Percentiles rank a stretch among this genome's conserved stretches.
Evolutionary conservation across 768 basidiomycete species (phyloP).

Genomic region (Galerina marginata): DNA sequence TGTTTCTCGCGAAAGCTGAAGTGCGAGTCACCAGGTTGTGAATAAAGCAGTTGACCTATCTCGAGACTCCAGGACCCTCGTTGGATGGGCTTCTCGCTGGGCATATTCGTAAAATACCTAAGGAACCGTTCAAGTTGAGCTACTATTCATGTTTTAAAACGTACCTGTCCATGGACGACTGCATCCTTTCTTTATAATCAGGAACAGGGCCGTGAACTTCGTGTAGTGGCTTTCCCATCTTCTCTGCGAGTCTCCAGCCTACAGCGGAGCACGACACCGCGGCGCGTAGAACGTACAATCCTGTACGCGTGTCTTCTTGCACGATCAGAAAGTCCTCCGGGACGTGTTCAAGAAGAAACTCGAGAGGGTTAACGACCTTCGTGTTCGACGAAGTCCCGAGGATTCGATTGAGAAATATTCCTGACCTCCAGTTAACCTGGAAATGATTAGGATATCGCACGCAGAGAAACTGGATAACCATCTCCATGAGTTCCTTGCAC

Average conservation of each 20-base stretch:
- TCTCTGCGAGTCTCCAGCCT: slow-evolving; percentile 53
- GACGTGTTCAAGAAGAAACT: slow-evolving; percentile 53
- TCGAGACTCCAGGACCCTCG: slow-evolving; percentile 58
- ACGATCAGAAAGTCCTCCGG: slow-evolving; percentile 58
- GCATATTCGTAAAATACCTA: slow-evolving; percentile 55
- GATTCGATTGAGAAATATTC: slow-evolving; percentile 48
- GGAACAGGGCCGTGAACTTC: slow-evolving; percentile 55
- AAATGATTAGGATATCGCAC: slow-evolving; percentile 63
- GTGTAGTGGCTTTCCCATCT: slow-evolving; percentile 52
- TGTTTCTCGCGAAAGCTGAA: slow-evolving; percentile 40
- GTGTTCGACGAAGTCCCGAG: slow-evolving; percentile 38
- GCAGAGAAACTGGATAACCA: slow-evolving; percentile 61
- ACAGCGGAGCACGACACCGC: slow-evolving; percentile 52
- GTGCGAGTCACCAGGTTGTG: slow-evolving; percentile 44
- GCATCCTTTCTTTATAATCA: slow-evolving; percentile 54
- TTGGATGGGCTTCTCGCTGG: slow-evolving; percentile 54
- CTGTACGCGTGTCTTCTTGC: slow-evolving; percentile 45
- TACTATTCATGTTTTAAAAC: too few relatives aligned
- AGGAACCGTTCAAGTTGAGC: too few relatives aligned
- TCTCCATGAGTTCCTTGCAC: slow-evolving; percentile 58
- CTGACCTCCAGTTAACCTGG: slow-evolving; percentile 36
- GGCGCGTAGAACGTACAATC: slow-evolving; percentile 49
- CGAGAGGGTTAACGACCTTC: slow-evolving; percentile 37
- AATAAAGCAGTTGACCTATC: slow-evolving; percentile 52
- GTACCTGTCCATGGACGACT: slow-evolving; percentile 54